Conservation (phyloP, 2,329 filamentous ascomycete species). For the Aulographum hederae region DNA sequence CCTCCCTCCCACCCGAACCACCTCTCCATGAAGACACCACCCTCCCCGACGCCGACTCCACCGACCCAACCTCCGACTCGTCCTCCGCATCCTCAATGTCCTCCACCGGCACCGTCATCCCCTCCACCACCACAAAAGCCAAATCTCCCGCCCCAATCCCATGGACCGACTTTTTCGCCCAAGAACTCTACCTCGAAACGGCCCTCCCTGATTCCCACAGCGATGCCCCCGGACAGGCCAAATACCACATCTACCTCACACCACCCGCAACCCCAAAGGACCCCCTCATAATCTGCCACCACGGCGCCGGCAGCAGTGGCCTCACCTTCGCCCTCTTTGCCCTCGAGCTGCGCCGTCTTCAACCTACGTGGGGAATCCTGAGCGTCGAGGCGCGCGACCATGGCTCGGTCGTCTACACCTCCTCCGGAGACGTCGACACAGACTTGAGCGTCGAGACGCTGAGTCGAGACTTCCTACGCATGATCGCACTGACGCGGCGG, state of each 20-base stretch:
- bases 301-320: conserved; percentile 84
- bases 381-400: conserved; percentile 77
- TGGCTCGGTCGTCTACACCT: conserved; percentile 40
- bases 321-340: conserved; percentile 77
- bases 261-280: conserved; percentile 50
- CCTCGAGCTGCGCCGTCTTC: conserved; percentile 54
- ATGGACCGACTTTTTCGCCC: conserved; percentile 84
- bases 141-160: conserved; percentile 48
- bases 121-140: conserved; percentile 50
- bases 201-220: conserved; percentile 14
- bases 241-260: conserved; percentile 74
- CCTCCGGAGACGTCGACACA: conserved; percentile 20
- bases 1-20: conserved; percentile 39
- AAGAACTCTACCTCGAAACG: conserved; percentile 57
- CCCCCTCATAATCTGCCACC: conserved; percentile 82
- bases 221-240: too few species aligned
- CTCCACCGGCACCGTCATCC: conserved; percentile 80
- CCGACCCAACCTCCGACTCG: conserved; percentile 25
- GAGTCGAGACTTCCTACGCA: conserved; percentile 50
- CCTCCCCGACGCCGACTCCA: too few species aligned
- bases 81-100: conserved; percentile 62
- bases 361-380: conserved; percentile 68
- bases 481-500: conserved; percentile 47
- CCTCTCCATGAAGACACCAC: conserved; percentile 30
- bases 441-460: conserved; percentile 61